Conservation (phyloP, 495 filamentous ascomycete species). For the Neurospora terricola region DNA sequence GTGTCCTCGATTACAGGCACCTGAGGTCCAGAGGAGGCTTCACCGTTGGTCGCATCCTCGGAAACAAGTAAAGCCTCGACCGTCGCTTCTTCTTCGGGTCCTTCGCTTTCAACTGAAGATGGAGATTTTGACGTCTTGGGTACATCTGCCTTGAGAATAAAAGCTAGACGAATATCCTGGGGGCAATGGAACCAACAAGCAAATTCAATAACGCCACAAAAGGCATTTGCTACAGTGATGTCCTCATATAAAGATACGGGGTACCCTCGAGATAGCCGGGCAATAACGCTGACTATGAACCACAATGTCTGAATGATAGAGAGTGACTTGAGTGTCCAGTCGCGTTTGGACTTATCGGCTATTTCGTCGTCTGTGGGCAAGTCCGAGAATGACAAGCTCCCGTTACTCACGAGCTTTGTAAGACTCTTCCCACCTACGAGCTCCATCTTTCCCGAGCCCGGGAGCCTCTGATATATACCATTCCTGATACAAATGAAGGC, state of each 20-base stretch:
- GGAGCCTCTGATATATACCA: neutral
- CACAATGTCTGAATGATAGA: neutral
- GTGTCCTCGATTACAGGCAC: neutral
- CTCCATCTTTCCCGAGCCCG: neutral
- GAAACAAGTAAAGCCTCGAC: neutral
- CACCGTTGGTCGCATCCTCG: neutral
- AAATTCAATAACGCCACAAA: neutral
- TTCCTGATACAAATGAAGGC: neutral
- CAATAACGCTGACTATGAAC: neutral
- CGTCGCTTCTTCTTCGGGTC: neutral
- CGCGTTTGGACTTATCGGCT: neutral
- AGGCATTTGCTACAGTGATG: neutral
- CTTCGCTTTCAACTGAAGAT: neutral
- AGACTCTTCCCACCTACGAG: accelerated
- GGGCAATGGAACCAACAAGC: neutral
- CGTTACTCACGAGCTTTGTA: neutral
- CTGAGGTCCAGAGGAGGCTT: neutral
- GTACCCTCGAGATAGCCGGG: neutral
- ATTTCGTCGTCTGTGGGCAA: neutral
- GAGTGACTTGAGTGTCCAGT: neutral
- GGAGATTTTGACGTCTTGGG: accelerated
- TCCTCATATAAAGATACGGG: neutral
- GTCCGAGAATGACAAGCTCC: neutral
- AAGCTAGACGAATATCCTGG: neutral
- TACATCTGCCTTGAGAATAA: accelerated